Base-by-base conservation (phyloP, 305 asterid genomes). In the Nicotiana rustica region DNA sequence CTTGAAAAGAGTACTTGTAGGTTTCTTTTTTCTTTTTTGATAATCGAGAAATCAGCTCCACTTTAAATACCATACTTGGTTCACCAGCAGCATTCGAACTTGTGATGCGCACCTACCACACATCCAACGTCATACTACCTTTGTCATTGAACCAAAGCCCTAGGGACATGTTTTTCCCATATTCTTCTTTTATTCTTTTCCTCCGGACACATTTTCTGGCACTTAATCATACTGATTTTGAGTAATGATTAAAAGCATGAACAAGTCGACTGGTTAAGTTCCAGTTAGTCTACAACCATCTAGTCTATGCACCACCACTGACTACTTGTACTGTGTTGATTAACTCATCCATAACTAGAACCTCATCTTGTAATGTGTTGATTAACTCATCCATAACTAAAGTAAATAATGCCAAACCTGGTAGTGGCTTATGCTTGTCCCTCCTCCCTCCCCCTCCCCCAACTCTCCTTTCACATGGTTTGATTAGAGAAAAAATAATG, bases 321-420 rank as follows among this genome's bases (percentile, higher is more conserved):
- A 73, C 8, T 0, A 73, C 25, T 73, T 1, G 49, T 6, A 41
- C 10, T 7, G 49, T 41, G 49, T 41, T 41, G 49, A 41, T 41
- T 41, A 41, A 41, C 49, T 41, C 49, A 7, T 41, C 49, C 49
- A 41, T 41, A 41, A 7, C 49, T 41, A 5, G 0, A 4, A 38
- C 18, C 78, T 41, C 35, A 10, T 18, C 78, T 1, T 13, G 14
- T 19, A 19, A 13, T 71, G 38, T 71, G 78, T 19, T 47, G 61
- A 71, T 47, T 71, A 71, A 71, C 78, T 19, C 57, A 71, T 71
- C 78, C 52, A 21, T 71, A 47, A 47, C 78, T 47, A 47, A 7
- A 36, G 78, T 71, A 21, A 47, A 47, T 41, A 41, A 71, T 21
- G 38, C 3, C 38, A 71, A 71, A 44, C 78, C 38, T 10, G 49